These are phyloP conservation scores for Kuraishia borneana DNA, from an alignment of 805 yeast genomes.

Conservation along the genomic window DNA sequence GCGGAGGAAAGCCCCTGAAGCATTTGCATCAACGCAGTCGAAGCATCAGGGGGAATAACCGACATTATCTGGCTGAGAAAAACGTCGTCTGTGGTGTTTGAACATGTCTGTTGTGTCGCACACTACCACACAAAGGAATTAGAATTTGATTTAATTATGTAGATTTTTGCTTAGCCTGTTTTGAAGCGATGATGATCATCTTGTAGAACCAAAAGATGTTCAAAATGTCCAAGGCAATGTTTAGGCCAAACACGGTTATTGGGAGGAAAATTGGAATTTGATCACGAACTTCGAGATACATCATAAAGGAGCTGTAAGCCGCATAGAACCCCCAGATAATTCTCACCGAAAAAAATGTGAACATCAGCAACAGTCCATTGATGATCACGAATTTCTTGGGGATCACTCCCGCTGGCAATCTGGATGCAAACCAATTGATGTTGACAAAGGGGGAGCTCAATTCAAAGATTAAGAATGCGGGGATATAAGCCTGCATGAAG, in stretches of 20 bases:
- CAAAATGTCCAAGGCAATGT: slow-evolving; percentile 51
- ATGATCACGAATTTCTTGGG: slow-evolving; percentile 39
- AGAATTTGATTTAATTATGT: too few species aligned
- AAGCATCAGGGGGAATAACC: slow-evolving; percentile 49
- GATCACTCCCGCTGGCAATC: slow-evolving; percentile 58
- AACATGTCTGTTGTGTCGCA: too few species aligned
- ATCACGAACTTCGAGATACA: slow-evolving; percentile 27
- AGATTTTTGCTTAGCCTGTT: slow-evolving; percentile 20
- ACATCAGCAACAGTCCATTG: slow-evolving; percentile 65
- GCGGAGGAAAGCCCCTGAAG: slow-evolving; percentile 66
- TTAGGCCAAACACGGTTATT: slow-evolving; percentile 38
- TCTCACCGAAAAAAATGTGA: slow-evolving; percentile 66
- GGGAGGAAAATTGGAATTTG: slow-evolving; percentile 38
- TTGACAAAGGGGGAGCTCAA: slow-evolving; percentile 92
- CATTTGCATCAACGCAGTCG: slow-evolving; percentile 40
- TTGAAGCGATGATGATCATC: slow-evolving; percentile 69
- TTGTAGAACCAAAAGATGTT: slow-evolving; percentile 83
- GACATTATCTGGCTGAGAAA: slow-evolving; percentile 17
- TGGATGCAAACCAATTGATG: slow-evolving; percentile 80
- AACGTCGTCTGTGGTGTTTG: too few species aligned
- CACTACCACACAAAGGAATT: too few species aligned
- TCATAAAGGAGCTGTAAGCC: slow-evolving; percentile 40
- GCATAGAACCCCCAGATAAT: slow-evolving; percentile 84
- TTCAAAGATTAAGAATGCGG: slow-evolving; percentile 78
- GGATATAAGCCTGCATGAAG: slow-evolving; percentile 70